These are phyloP conservation scores for Globisporangium recalcitrans DNA, from an alignment of 352 stramenopile genomes.

Conservation along the genomic window DNA sequence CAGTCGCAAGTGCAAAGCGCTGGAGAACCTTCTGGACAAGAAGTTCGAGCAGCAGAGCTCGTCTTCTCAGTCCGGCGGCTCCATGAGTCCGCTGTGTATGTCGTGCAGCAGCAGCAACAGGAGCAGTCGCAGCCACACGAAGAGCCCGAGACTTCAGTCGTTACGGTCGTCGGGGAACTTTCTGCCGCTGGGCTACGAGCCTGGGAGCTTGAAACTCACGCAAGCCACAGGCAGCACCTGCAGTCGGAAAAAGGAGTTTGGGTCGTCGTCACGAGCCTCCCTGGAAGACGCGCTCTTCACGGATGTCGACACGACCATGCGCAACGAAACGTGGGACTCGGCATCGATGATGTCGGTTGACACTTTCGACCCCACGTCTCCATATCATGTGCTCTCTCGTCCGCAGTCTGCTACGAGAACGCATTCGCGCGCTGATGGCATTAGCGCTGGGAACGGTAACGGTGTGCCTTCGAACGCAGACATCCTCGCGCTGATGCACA, in stretches of 20 bases:
- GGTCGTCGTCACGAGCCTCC: slow-evolving; percentile 18
- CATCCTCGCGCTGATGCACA: slow-evolving; percentile 19
- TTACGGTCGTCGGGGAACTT: background rate
- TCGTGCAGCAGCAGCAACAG: slow-evolving; percentile 20
- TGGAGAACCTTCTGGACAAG: slow-evolving; percentile 51
- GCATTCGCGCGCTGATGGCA: background rate
- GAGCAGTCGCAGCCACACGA: background rate
- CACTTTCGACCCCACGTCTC: slow-evolving; percentile 21
- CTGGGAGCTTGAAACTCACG: slow-evolving; percentile 6
- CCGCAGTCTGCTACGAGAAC: slow-evolving; percentile 9
- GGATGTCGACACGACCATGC: slow-evolving; percentile 36
- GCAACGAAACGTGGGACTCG: slow-evolving; percentile 27
- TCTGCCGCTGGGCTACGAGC: background rate
- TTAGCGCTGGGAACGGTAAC: background rate
- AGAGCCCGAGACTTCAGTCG: slow-evolving; percentile 14
- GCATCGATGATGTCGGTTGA: slow-evolving; percentile 33
- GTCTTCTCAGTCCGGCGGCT: slow-evolving; percentile 7
- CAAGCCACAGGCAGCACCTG: slow-evolving; percentile 16
- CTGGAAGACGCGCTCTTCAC: slow-evolving; percentile 26
- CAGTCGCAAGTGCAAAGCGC: slow-evolving; percentile 38
- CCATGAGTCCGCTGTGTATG: slow-evolving; percentile 20
- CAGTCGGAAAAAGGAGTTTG: slow-evolving; percentile 18
- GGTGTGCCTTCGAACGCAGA: slow-evolving; percentile 11
- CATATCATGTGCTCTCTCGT: slow-evolving; percentile 13
- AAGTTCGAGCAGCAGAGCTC: slow-evolving; percentile 43